Evolutionary conservation across 2,329 filamentous ascomycete species (phyloP).

Genomic region (Hypoxylon sp.): DNA sequence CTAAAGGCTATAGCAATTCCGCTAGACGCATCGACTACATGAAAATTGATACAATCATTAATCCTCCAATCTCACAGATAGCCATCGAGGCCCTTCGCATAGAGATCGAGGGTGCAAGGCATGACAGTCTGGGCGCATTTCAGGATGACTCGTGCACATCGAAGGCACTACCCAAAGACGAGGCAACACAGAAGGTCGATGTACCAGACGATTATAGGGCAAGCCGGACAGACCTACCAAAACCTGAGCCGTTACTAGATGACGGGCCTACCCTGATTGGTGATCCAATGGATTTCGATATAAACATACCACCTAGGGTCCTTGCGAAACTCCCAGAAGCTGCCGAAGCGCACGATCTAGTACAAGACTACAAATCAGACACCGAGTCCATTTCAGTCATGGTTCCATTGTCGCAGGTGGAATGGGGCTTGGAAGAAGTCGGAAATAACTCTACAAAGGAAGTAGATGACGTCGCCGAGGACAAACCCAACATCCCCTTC

Average conservation of each 20-base stretch:
- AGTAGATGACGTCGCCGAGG: not conserved
- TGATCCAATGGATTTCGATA: slow-evolving; percentile 34
- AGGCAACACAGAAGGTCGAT: not conserved
- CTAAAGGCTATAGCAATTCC: no score
- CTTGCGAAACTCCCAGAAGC: slow-evolving; percentile 11
- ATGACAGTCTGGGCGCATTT: not conserved
- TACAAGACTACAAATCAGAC: slow-evolving; percentile 13
- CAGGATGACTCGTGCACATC: not conserved
- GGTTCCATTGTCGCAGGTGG: slow-evolving; percentile 29
- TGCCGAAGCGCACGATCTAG: not conserved
- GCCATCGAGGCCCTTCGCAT: not conserved
- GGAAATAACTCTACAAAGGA: slow-evolving; percentile 8
- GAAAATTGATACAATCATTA: not conserved
- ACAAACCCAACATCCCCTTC: not conserved
- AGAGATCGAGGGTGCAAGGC: not conserved
- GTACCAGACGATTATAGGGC: not conserved
- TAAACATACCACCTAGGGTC: not conserved
- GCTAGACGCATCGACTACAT: no score
- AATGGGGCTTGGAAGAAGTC: no score
- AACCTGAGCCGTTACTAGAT: slow-evolving; percentile 21
- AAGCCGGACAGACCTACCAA: not conserved
- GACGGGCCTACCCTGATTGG: slow-evolving; percentile 39
- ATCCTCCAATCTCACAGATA: not conserved
- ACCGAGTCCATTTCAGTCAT: slow-evolving; percentile 15
- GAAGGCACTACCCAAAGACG: slow-evolving; percentile 18